Base-by-base conservation (phyloP, 257 asterid genomes). In the Avicennia marina region DNA sequence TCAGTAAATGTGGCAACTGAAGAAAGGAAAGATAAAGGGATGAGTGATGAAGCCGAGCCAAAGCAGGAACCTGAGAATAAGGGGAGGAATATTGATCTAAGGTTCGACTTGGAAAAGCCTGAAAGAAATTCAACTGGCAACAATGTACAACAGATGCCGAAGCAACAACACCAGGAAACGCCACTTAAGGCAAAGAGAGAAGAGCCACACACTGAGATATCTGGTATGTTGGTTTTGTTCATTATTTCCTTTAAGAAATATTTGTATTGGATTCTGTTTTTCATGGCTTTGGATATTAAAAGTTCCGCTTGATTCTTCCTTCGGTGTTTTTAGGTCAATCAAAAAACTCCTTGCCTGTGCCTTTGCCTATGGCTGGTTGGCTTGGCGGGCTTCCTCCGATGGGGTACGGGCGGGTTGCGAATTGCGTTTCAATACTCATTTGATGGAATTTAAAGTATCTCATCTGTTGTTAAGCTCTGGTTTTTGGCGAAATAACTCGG, bases 351-450 rank as follows among this genome's bases (percentile, higher is more conserved):
- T 27, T 83, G 72, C 86, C 91, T 34, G 38, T 85, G 64, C 86
- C 94, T 0, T 63, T 91, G 85, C 71, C 96, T 2, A 67, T 85
- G 94, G 77, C 90, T 60, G 57, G 78, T 65, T 91, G 98, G 98
- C 94, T 95, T 24, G 85, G 93, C 66, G 98, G 89, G 69, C 88
- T 85, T 78, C 90, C 94, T 74, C 85, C 87, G 1, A 77, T 91
- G 93, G 93, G 98, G 98, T 91, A 87, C 11, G 85, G 10, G 27
- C 19, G 60, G 46, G 24, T 68, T 24, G 50, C 7, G 60, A 20
- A 13, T 53, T 62, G 16, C 21, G 22, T 64, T 67, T 42, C 26
- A 11, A 8, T 53, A 32, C n/a, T n/a, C n/a, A n/a, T 58, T 57
- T 64, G 15, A 21, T 56, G 55, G 45, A 47, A 7, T 17, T 59